Percentiles rank a stretch among this genome's conserved stretches.
Conservation (phyloP, 2,329 filamentous ascomycete genomes). For the Colletotrichum caudatum region DNA sequence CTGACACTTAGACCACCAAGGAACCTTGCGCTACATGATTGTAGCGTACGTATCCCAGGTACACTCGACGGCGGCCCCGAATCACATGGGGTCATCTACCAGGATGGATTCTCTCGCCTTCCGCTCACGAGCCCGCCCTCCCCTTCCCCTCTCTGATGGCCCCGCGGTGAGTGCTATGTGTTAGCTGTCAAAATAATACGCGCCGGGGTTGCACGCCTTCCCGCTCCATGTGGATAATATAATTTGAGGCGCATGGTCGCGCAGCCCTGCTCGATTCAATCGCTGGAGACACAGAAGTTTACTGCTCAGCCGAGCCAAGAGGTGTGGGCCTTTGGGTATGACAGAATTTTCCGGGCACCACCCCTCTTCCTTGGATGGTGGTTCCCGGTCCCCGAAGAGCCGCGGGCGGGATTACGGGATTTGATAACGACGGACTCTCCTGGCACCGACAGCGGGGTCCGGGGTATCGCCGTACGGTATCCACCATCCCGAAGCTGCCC, state of each 20-base stretch:
- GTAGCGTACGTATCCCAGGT: slow-evolving; percentile 1
- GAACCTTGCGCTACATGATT: slow-evolving; percentile 3
- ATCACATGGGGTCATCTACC: slow-evolving; percentile 6
- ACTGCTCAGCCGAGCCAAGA: slow-evolving; percentile 18
- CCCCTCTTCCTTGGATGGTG: background rate
- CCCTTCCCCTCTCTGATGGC: background rate
- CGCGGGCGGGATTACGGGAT: slow-evolving; percentile 24
- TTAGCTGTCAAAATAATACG: slow-evolving; percentile 14
- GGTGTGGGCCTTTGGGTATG: background rate
- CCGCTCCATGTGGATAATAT: slow-evolving; percentile 35
- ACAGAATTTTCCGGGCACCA: slow-evolving; percentile 15
- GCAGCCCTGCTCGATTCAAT: slow-evolving; percentile 23
- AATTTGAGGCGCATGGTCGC: slow-evolving; percentile 34
- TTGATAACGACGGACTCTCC: slow-evolving; percentile 11
- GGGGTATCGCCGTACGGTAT: background rate
- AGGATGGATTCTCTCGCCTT: background rate
- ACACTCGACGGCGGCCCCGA: slow-evolving; percentile 22
- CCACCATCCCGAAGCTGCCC: slow-evolving; percentile 18
- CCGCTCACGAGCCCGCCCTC: background rate
- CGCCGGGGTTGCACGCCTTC: slow-evolving; percentile 35
- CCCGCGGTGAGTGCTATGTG: background rate
- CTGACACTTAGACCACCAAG: slow-evolving; percentile 1
- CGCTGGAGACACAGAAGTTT: background rate
- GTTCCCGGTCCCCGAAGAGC: slow-evolving; percentile 5
- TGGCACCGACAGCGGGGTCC: slow-evolving; percentile 26